Percentiles rank a stretch among this genome's conserved stretches.
Evolutionary conservation across 2,329 filamentous ascomycete species (phyloP).

Genomic region (Cladophialophora carrionii): DNA sequence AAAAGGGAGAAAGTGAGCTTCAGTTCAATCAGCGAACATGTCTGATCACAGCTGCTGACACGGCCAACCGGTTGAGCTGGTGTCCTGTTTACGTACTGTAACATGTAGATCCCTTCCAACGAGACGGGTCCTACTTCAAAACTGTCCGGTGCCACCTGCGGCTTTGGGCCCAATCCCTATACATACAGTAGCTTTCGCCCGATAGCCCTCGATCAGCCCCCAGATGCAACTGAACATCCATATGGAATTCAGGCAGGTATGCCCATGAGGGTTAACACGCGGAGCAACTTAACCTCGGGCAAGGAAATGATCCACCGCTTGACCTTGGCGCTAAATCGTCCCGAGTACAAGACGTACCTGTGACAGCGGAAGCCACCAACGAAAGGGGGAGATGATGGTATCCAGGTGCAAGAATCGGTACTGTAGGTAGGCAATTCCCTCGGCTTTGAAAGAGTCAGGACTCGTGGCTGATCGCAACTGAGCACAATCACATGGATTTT

Average conservation of each 20-base stretch:
- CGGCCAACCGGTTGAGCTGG: not conserved
- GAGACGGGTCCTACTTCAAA: not conserved
- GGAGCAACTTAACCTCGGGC: not conserved
- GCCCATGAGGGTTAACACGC: not conserved
- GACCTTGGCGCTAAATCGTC: too few relatives aligned
- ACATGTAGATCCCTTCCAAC: not conserved
- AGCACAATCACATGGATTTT: too few relatives aligned
- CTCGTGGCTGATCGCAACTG: too few relatives aligned
- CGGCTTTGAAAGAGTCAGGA: not conserved
- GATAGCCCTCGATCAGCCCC: not conserved
- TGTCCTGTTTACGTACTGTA: conserved; percentile 4
- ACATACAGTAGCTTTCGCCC: not conserved
- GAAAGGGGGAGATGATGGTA: not conserved
- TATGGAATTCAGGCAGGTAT: not conserved
- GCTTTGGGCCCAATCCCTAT: too few relatives aligned
- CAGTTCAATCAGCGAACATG: conserved; percentile 1
- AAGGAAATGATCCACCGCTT: not conserved
- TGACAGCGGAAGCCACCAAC: not conserved
- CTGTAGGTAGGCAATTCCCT: too few relatives aligned
- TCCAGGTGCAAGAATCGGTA: too few relatives aligned
- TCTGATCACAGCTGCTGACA: conserved; percentile 1
- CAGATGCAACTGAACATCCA: not conserved
- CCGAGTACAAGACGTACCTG: too few relatives aligned
- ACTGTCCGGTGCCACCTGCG: not conserved
- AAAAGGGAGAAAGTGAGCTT: conserved; percentile 5